Evolutionary conservation across 768 basidiomycete genomes (phyloP), one percentile per base, ranked within the genome.

Genomic region (Ephemerocybe angulata): DNA sequence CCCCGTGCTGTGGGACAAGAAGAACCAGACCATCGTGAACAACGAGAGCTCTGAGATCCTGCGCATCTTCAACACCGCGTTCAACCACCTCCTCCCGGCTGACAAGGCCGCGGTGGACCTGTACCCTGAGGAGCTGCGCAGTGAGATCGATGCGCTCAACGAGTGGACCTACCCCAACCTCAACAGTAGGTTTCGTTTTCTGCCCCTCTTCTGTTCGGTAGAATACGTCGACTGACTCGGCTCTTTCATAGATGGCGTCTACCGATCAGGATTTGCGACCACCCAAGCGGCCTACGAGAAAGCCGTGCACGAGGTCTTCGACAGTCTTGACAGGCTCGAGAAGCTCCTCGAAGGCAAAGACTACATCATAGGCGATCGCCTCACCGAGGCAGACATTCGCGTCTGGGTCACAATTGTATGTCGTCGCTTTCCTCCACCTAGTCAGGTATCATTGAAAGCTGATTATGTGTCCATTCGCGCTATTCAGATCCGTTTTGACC

Each of bases 41-140:
- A 98, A 98, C 67, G 96, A 99, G 67, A 88, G 86, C 60, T 85
- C 89, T 2, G 96, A 98, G 72, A 94, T 98, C 65, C 93, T 98
- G 64, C 86, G 96, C 54, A 89, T 96, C 8, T 82, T 98, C 74
- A 98, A 99, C 72, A 78, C 80, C 7, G 87, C 81, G 1, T 95
- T 96, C 75, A 86, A 97, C 67, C 75, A 85, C 22, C 61, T 87
- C 19, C 54, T 97, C 6, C 78, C 89, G 3, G 67, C 76, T 1
- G 86, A 88, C 4, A 82, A 85, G 57, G 85, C 83, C 3, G 68
- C 73, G 21, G 62, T 88, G 46, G 86, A 95, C 64, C 76, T 89
- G 44, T 98, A 97, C 68, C 97, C 96, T 1, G 74, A 82, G 57
- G 72, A 79, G 4, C 76, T 88, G 22, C 81, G 84, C 50, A 62